These are phyloP conservation scores for Croton laevigatus DNA, from an alignment of 441 rosid species.

Conservation along the genomic window DNA sequence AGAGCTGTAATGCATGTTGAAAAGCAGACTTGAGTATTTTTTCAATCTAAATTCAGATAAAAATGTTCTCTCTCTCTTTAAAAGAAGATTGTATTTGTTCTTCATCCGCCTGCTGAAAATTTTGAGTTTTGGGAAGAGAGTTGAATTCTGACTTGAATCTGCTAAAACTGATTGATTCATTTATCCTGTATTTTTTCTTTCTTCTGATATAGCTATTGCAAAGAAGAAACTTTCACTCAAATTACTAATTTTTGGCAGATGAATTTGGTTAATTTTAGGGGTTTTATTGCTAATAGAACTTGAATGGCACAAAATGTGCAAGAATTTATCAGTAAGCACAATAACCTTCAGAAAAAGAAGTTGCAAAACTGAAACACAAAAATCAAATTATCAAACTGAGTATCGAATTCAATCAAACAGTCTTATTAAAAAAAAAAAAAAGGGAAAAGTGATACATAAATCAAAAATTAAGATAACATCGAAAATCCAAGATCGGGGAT, in stretches of 20 bases:
- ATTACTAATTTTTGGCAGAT: too few relatives aligned
- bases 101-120: not conserved
- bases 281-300: not conserved
- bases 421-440: not conserved
- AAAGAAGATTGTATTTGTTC: not conserved
- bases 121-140: not conserved
- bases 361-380: not conserved
- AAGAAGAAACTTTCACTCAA: too few relatives aligned
- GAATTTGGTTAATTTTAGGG: not conserved
- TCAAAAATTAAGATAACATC: not conserved
- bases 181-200: too few relatives aligned
- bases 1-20: slow-evolving; percentile 84
- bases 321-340: not conserved
- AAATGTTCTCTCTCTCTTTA: not conserved
- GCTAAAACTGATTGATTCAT: too few relatives aligned
- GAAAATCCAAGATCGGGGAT: not conserved
- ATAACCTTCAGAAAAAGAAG: not conserved
- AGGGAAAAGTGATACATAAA: not conserved
- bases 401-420: not conserved
- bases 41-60: not conserved
- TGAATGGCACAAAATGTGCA: not conserved
- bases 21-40: not conserved
- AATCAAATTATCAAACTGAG: not conserved
- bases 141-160: not conserved
- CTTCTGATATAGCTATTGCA: too few relatives aligned